These are phyloP conservation scores for Tagetes erecta DNA, from an alignment of 129 eudicot species.

Conservation along the genomic window DNA sequence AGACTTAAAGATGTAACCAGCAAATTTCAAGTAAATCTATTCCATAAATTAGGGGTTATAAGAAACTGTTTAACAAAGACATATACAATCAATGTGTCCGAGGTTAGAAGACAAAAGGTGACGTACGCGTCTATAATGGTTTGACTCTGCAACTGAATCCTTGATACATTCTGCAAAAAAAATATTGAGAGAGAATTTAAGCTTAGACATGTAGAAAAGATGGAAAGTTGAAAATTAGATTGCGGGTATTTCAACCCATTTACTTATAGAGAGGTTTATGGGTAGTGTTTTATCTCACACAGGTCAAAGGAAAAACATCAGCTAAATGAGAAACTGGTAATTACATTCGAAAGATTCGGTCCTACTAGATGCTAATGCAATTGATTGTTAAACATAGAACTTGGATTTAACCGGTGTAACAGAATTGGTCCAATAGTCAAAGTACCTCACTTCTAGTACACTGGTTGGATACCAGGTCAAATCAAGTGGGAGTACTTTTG, in stretches of 20 bases:
- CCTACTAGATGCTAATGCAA: not conserved
- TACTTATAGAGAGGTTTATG: not conserved
- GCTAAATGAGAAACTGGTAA: not conserved
- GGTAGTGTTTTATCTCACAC: not conserved
- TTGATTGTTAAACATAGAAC: not conserved
- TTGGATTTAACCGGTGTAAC: not conserved
- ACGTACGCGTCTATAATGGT: constrained; percentile 11
- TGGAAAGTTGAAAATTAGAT: not conserved
- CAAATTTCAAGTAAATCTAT: constrained; percentile 17
- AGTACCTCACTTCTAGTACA: not conserved
- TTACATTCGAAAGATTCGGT: not conserved
- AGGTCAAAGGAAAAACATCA: not conserved
- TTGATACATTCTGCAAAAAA: constrained; percentile 31
- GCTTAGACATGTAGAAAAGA: not conserved
- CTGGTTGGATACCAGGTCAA: not conserved
- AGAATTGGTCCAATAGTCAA: not conserved
- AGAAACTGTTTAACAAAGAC: constrained; percentile 23
- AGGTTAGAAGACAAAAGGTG: constrained; percentile 28
- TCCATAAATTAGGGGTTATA: constrained; percentile 28
- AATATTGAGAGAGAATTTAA: not conserved
- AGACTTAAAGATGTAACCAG: not conserved
- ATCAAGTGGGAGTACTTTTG: not conserved
- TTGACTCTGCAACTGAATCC: constrained; percentile 25
- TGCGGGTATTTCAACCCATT: not conserved
- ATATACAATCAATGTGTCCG: constrained; percentile 30